phyloP scores from a whole-genome alignment of 768 basidiomycete species.

The Porphyrellus cyaneotinctus region DNA sequence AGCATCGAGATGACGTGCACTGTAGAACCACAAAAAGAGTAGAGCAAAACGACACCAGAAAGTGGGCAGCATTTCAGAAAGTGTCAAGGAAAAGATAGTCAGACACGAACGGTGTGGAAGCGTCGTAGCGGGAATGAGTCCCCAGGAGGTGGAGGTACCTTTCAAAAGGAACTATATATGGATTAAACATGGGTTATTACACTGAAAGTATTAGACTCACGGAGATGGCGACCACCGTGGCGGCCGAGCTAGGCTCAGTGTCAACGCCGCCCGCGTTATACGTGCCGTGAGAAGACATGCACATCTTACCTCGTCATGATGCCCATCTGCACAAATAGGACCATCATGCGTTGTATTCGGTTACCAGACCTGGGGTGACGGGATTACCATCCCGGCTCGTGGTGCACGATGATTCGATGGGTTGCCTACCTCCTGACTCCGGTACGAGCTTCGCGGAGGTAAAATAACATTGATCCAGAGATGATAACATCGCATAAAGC shows the following conservation, averaged over 20 bases:
- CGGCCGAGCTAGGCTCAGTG: not conserved
- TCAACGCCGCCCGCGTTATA: not conserved
- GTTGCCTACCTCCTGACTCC: not conserved
- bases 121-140: too few relatives aligned
- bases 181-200: too few relatives aligned
- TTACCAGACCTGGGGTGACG: not conserved
- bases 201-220: not conserved
- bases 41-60: too few relatives aligned
- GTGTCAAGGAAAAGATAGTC: too few relatives aligned
- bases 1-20: not conserved
- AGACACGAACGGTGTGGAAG: too few relatives aligned
- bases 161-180: not conserved
- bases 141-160: too few relatives aligned
- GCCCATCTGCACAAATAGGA: not conserved
- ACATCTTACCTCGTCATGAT: not conserved
- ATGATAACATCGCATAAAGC: conserved; percentile 1
- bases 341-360: not conserved
- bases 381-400: not conserved
- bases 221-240: not conserved
- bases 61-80: too few relatives aligned
- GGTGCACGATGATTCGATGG: not conserved
- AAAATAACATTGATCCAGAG: conserved; percentile 3
- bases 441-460: conserved; percentile 1
- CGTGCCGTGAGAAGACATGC: not conserved
- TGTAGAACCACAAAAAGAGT: not conserved